Base-by-base conservation (phyloP, 2,329 filamentous ascomycete genomes). In the Paracoccidioides brasiliensis region DNA sequence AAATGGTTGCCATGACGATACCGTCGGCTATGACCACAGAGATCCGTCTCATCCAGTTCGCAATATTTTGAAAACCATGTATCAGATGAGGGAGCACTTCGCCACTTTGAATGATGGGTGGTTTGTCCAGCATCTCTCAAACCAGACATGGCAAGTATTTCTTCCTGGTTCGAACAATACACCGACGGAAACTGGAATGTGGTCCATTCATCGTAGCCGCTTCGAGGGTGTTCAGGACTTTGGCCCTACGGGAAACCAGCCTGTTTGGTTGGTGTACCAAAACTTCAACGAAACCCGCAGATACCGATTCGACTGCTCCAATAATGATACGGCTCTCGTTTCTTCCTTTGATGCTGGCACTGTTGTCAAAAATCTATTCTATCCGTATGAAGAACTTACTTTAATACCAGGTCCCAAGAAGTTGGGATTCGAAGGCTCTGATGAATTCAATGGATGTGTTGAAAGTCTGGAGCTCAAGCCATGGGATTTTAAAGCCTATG, bases 321-420 rank as follows among this genome's bases (percentile, higher is more conserved):
- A 74, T 40, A 68, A 69, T 30, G 64, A 69, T n/a, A 67, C 67
- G 3, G 78, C 78, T 1, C 72, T 84, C 41, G 69, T 84, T 41
- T 70, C 81, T 8, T 80, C 82, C 0, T 85, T 81, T 56, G 69
- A 72, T 10, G 64, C 67, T 2, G 77, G 74, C 10, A 78, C 75
- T 1, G 78, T 73, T 0, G 81, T 85, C 58, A 80, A 78, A 63
- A 84, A 83, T 61, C 64, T 85, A 10, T 82, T 85, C 64, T 80
- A 78, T 62, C 81, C 81, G 0, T 81, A 80, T 60, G 80, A 82
- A 30, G 75, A 80, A 58, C 70, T 77, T 56, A 75, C 68, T 0
- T 68, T 85, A n/a, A 71, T 72, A 51, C 64, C 66, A 0, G 77
- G 79, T 1, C 65, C 71, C 0, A 66, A 71, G 4, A 69, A 69